phyloP scores from a whole-genome alignment of 148 eudicot species.

The Persicaria tinctoria region DNA sequence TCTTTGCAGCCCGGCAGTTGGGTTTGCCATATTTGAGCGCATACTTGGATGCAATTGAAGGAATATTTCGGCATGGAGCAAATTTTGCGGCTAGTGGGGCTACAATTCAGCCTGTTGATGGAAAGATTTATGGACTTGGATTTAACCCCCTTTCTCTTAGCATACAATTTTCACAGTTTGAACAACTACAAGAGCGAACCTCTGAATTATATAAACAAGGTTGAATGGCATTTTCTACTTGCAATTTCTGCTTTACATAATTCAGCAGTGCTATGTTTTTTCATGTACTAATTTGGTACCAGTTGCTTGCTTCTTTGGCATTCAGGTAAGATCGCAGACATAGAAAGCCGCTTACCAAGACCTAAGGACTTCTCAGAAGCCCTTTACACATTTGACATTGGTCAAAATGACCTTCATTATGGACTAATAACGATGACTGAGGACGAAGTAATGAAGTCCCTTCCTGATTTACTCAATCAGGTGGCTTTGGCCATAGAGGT shows the following conservation, averaged over 20 bases:
- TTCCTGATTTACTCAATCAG: constrained; percentile 22
- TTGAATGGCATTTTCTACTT: constrained; percentile 5
- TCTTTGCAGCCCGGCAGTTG: constrained; percentile 13
- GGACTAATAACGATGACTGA: constrained; percentile 18
- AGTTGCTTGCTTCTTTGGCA: neutral
- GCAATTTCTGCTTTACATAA: neutral
- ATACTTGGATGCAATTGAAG: constrained; percentile 14
- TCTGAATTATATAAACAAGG: constrained; percentile 22
- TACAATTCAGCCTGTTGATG: constrained; percentile 22
- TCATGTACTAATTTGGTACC: neutral
- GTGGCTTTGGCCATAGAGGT: constrained; percentile 30
- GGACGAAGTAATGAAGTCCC: constrained; percentile 19
- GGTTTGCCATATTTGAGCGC: constrained; percentile 10
- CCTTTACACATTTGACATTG: constrained; percentile 47
- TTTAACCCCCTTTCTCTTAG: constrained; percentile 25
- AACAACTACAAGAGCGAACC: constrained; percentile 28
- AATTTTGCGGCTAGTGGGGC: constrained; percentile 10
- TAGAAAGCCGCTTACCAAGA: constrained; percentile 25
- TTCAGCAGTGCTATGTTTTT: neutral
- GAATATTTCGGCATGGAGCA: constrained; percentile 14
- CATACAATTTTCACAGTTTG: constrained; percentile 32
- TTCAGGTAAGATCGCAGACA: neutral
- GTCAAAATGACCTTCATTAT: constrained; percentile 36
- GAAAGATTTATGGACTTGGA: neutral
- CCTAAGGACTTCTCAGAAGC: constrained; percentile 35